These are phyloP conservation scores for Pseudomassariella vexata DNA, from an alignment of 2,329 filamentous ascomycete genomes.

Conservation along the genomic window DNA sequence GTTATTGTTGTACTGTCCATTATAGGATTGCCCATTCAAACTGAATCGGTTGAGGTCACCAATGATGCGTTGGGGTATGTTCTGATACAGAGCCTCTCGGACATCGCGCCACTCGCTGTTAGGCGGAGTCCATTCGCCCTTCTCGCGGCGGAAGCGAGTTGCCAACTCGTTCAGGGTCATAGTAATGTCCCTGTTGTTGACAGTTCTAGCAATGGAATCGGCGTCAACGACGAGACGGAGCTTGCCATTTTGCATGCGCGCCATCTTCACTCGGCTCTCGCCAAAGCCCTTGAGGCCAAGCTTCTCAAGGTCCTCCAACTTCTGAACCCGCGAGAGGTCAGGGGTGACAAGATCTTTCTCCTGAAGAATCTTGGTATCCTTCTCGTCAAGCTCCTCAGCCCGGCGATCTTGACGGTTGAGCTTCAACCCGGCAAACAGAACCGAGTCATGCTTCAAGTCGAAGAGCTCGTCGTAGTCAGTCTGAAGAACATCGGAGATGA, in stretches of 20 bases:
- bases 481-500: slow-evolving; percentile 36
- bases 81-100: slow-evolving; percentile 28
- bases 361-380: slow-evolving; percentile 35
- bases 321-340: slow-evolving; percentile 32
- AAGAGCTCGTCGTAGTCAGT: slow-evolving; percentile 43
- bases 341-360: slow-evolving; percentile 35
- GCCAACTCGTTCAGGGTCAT: slow-evolving; percentile 33
- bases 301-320: slow-evolving; percentile 30
- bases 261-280: slow-evolving; percentile 29
- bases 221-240: slow-evolving; percentile 33
- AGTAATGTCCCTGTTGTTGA: slow-evolving; percentile 33
- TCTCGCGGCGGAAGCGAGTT: slow-evolving; percentile 28
- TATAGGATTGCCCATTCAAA: too few species aligned
- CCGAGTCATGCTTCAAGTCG: slow-evolving; percentile 35
- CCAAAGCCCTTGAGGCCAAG: slow-evolving; percentile 32
- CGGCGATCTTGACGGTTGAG: slow-evolving; percentile 30
- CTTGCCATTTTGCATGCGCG: slow-evolving; percentile 39
- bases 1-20: slow-evolving; percentile 1
- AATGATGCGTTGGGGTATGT: slow-evolving; percentile 23
- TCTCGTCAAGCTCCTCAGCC: slow-evolving; percentile 30
- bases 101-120: slow-evolving; percentile 36
- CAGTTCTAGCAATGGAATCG: slow-evolving; percentile 25
- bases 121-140: slow-evolving; percentile 29
- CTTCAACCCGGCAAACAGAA: slow-evolving; percentile 35
- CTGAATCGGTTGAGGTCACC: slow-evolving; percentile 24